Evolutionary conservation across 805 yeast species (phyloP).

Genomic region (Scheffersomyces spartinae): DNA sequence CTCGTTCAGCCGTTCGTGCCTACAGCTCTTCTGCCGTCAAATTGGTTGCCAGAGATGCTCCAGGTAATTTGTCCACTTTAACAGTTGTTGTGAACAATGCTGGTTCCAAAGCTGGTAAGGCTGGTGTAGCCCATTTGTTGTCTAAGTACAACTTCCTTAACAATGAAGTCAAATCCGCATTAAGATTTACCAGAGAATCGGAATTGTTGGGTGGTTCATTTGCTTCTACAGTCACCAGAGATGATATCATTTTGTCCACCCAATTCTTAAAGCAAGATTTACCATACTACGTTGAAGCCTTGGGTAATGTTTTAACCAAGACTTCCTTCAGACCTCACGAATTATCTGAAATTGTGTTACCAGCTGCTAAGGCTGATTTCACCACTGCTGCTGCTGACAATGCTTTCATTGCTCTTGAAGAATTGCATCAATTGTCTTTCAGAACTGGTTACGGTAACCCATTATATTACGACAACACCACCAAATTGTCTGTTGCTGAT

Average conservation of each 20-base stretch:
- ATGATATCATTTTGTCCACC: constrained; percentile 68
- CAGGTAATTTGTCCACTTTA: constrained; percentile 61
- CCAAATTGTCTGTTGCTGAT: constrained; percentile 43
- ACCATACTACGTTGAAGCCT: constrained; percentile 82
- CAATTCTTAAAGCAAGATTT: constrained; percentile 77
- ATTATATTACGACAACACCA: constrained; percentile 58
- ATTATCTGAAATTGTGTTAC: constrained; percentile 68
- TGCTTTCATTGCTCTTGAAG: constrained; percentile 56
- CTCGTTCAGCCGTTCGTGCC: constrained; percentile 31
- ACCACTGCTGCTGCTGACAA: constrained; percentile 40
- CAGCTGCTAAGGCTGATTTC: constrained; percentile 60
- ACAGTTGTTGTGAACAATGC: constrained; percentile 71
- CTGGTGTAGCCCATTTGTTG: constrained; percentile 81
- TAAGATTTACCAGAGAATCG: constrained; percentile 88
- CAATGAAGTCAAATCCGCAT: constrained; percentile 73
- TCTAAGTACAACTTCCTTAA: constrained; percentile 76
- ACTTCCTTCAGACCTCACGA: constrained; percentile 78
- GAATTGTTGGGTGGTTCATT: constrained; percentile 87
- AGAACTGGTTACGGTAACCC: constrained; percentile 84
- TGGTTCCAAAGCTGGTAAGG: constrained; percentile 64
- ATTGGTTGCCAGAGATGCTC: constrained; percentile 44
- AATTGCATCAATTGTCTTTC: constrained; percentile 70
- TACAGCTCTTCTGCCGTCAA: constrained; percentile 35
- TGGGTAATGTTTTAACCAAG: constrained; percentile 62
- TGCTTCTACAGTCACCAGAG: constrained; percentile 65